These are phyloP conservation scores for Stromatinia cepivora DNA, from an alignment of 2,329 filamentous ascomycete genomes.

Conservation along the genomic window DNA sequence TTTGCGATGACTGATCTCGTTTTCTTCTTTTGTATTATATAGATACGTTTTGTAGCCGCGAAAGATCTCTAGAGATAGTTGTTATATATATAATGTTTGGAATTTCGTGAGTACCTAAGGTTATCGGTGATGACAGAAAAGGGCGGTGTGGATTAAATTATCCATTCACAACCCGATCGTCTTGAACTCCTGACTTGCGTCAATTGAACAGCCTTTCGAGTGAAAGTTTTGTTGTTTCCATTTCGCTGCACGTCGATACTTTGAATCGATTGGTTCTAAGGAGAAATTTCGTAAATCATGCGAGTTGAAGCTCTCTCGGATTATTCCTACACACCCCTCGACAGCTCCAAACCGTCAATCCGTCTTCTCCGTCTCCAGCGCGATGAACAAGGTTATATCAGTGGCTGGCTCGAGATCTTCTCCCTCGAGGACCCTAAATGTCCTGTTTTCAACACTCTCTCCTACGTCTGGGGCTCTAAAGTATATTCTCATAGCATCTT, in stretches of 20 bases:
- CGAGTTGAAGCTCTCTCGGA: not conserved
- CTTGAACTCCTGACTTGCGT: not conserved
- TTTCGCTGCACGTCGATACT: not conserved
- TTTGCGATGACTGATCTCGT: too few species aligned
- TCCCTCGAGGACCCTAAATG: not conserved
- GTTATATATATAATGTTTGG: too few species aligned
- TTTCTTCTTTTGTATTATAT: too few species aligned
- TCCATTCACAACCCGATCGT: not conserved
- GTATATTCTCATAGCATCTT: not conserved
- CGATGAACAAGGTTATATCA: slow-evolving; percentile 14
- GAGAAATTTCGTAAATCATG: not conserved
- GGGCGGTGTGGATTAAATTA: not conserved
- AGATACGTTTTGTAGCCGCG: too few species aligned
- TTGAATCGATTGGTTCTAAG: not conserved
- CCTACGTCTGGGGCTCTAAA: not conserved
- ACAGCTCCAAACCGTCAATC: slow-evolving; percentile 18
- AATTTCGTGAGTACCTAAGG: too few species aligned
- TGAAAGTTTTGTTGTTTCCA: not conserved
- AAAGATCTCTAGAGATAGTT: too few species aligned
- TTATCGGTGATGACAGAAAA: not conserved
- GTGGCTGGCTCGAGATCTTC: slow-evolving; percentile 18
- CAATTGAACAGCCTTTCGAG: not conserved
- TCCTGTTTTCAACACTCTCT: not conserved
- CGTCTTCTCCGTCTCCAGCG: slow-evolving; percentile 18
- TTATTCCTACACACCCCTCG: slow-evolving; percentile 21